phyloP scores from a whole-genome alignment of 2,329 filamentous ascomycete species.

The Venturia asperata region DNA sequence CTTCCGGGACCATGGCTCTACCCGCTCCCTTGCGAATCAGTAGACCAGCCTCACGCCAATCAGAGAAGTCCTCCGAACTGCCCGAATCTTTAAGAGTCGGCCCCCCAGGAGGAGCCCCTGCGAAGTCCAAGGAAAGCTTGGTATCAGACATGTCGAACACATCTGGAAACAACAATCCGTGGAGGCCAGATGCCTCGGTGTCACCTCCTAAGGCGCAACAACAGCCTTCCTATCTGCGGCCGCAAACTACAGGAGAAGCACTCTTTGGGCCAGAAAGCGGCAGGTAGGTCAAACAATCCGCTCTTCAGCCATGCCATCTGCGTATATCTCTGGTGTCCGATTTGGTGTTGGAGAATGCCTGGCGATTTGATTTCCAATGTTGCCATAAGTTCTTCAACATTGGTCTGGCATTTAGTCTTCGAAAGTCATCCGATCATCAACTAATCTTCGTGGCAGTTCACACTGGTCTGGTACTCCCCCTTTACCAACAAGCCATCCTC shows the following conservation, averaged over 20 bases:
- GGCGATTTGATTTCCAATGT: slow-evolving; percentile 14
- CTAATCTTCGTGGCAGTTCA: neutral
- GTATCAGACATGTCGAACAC: slow-evolving; percentile 2
- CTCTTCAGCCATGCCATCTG: neutral
- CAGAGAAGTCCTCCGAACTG: slow-evolving; percentile 17
- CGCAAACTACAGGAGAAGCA: slow-evolving; percentile 19
- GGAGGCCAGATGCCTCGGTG: neutral
- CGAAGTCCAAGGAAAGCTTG: slow-evolving; percentile 19
- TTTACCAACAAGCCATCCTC: neutral
- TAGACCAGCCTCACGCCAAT: slow-evolving; percentile 15
- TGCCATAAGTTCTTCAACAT: neutral
- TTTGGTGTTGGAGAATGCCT: neutral
- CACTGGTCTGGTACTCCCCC: slow-evolving; percentile 10
- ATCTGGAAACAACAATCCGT: slow-evolving; percentile 12
- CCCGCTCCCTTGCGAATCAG: slow-evolving; percentile 18
- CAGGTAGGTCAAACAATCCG: neutral
- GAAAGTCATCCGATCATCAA: neutral
- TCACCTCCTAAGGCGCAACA: slow-evolving; percentile 12
- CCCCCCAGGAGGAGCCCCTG: slow-evolving; percentile 18
- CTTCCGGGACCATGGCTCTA: neutral
- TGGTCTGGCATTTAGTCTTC: neutral
- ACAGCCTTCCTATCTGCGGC: slow-evolving; percentile 17
- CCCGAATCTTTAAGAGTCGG: slow-evolving; percentile 23
- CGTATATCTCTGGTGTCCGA: neutral
- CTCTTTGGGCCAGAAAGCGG: slow-evolving; percentile 11